A percentile compares a stretch with the other conserved stretches of the same genome.
Conservation (phyloP, 139 green algal species). For the Tetradesmus obliquus region DNA sequence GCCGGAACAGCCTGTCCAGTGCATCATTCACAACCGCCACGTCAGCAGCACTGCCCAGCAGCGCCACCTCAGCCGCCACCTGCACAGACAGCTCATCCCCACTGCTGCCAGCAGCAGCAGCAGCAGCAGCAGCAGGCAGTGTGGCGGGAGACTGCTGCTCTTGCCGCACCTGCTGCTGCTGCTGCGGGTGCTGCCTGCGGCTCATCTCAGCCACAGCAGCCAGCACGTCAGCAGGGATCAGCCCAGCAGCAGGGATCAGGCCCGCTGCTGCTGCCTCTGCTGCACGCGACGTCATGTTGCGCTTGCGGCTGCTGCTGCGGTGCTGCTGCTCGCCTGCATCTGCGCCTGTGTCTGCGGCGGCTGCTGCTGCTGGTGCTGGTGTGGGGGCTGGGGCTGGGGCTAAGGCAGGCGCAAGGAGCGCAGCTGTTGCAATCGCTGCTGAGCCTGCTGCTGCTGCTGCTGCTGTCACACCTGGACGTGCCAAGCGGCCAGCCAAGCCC, state of each 20-base stretch:
- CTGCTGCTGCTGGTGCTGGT: background rate
- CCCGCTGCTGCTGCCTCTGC: background rate
- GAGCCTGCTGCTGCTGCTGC: background rate
- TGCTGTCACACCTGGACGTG: background rate
- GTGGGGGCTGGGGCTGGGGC: background rate
- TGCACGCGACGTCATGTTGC: slow-evolving; percentile 7
- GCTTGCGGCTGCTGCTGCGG: background rate
- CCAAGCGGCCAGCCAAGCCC: background rate
- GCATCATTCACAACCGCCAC: background rate
- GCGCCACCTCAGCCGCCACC: background rate
- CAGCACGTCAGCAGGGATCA: background rate
- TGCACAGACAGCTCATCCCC: background rate
- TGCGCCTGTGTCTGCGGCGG: background rate
- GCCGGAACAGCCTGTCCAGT: background rate
- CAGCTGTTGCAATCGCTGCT: background rate
- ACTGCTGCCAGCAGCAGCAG: background rate
- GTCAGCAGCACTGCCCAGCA: background rate
- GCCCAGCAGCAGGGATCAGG: background rate
- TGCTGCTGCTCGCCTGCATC: background rate
- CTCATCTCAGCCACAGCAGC: background rate
- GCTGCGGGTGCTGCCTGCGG: too few relatives aligned
- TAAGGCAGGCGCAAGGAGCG: background rate
- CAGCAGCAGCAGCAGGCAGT: background rate
- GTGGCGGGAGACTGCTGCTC: background rate
- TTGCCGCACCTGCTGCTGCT: background rate